Evolutionary conservation across 257 asterid genomes (phyloP), one percentile per base, ranked within the genome.

Genomic region (Plantago elongata): DNA sequence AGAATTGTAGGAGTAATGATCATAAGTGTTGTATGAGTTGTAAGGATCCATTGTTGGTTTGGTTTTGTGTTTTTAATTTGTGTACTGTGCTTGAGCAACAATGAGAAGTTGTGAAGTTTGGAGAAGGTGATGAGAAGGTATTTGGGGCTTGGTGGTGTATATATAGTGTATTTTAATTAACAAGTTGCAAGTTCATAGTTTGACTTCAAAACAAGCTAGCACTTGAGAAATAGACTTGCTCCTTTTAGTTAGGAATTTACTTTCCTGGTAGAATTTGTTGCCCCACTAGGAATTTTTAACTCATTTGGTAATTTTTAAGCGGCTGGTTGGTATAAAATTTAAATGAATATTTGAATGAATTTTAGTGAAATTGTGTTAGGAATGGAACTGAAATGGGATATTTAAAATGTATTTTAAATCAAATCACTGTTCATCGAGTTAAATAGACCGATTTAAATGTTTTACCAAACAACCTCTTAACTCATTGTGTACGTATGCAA

Each of bases 1-100:
- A 4, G 79, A 78, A 9, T 74, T 55, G 45, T n/a, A 62, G 5
- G 73, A 55, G 27, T 22, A 22, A 54, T 47, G 40, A 34, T 34
- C 40, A 34, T 34, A 4, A 34, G 40, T 30, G 10, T 27, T 62
- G 60, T 45, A 50, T 17, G 74, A 7, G 16, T 56, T n/a, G 13
- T 66, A 64, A 1, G 62, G 52, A 3, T 63, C 73, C 80, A 71
- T 74, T 9, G 2, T 34, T 34, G 40, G 40, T 34, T 10, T 12
- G 29, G 14, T 11, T 15, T 40, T 29, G 58, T 13, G 29, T 9
- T 51, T 51, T 51, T 51, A 13, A 51, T 11, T 51, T 51, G 14
- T 51, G 55, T n/a, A 5, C 14, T 49, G 16, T 29, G 30, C 16
- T 22, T 22, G 6, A 40, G 43, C 12, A 27, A 15, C 13, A 29